Base-by-base conservation (phyloP, 768 basidiomycete species). In the Amanita subjunquillea region DNA sequence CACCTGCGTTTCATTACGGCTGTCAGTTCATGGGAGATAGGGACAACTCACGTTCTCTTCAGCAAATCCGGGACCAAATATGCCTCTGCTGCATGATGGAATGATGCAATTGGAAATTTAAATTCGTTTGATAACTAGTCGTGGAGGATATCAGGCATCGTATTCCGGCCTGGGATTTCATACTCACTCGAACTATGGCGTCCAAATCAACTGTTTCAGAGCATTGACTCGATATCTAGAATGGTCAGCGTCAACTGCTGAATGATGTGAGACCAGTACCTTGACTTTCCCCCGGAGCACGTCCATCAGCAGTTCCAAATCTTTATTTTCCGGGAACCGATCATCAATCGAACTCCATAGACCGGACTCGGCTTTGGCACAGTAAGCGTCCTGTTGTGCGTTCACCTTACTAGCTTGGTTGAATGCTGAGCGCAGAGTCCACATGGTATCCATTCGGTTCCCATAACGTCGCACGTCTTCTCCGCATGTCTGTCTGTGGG, bases 21-120 rank as follows among this genome's bases (percentile, higher is more conserved):
- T 8, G 17, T 32, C 38, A 15, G 12, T 20, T 44, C 6, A 29
- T 30, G 5, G 51, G 22, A 3, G 13, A 34, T 39, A 7, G 25
- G 27, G 38, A 17, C 12, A 38, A 27, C 79, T 59, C 75, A 93
- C 55, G 84, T 80, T 64, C 77, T 71, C 66, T 91, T 94, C 55
- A 97, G 68, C 3, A 86, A 68, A 22, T 81, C 80, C 1, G 92
- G 89, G 22, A 93, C 85, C n/a, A 96, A 76, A 67, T 90, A 96
- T 1, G 91, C 81, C 64, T 95, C 91, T 51, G 90, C 83, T 6
- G 91, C 93, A 61, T 90, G 86, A 60, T 93, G 90, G 62, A 93
- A 82, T 5, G 88, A 85, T 5, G 86, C 79, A 27, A 93, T 73
- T 1, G 81, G 76, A 62, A 91, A 92, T 59, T 90, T 70, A 72